These are phyloP conservation scores for Paspalum vaginatum DNA, from an alignment of 176 grass and related monocot species.

Conservation along the genomic window DNA sequence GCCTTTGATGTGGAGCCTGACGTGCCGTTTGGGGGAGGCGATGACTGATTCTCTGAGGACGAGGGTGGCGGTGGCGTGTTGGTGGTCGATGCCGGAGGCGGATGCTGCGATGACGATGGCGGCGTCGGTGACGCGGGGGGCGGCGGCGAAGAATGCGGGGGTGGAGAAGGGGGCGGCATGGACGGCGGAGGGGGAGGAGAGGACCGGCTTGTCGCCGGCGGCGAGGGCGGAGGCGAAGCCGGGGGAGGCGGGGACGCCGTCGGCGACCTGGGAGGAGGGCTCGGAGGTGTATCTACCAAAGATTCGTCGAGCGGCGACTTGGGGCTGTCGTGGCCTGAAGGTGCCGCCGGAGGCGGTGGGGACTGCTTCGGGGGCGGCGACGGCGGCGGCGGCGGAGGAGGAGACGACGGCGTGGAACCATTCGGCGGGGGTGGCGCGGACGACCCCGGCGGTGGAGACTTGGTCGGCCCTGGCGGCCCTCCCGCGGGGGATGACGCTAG, in stretches of 20 bases:
- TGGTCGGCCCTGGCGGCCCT: conserved; percentile 21
- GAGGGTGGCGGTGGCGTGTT: conserved; percentile 22
- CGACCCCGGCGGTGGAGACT: not conserved
- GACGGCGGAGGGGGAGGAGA: conserved; percentile 31
- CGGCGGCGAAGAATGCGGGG: conserved; percentile 4
- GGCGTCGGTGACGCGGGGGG: not conserved
- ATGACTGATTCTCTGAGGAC: not conserved
- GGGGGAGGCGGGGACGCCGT: conserved; percentile 23
- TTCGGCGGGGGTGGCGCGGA: conserved; percentile 18
- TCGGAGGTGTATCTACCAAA: not conserved
- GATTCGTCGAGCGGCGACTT: not conserved
- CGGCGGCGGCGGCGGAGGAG: not conserved
- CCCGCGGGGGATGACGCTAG: conserved; percentile 24
- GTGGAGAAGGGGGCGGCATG: not conserved
- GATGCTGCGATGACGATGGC: not conserved
- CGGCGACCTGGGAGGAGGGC: not conserved
- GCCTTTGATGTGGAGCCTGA: not conserved
- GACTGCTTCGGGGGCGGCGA: not conserved
- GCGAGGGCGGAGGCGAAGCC: conserved; percentile 26
- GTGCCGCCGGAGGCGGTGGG: conserved; percentile 21
- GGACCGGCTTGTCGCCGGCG: conserved; percentile 14
- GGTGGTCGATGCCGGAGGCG: not conserved
- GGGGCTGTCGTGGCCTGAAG: not conserved
- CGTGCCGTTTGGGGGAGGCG: not conserved
- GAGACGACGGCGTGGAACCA: not conserved